Base-by-base conservation (phyloP, 2,329 filamentous ascomycete genomes). In the Colletotrichum noveboracense region DNA sequence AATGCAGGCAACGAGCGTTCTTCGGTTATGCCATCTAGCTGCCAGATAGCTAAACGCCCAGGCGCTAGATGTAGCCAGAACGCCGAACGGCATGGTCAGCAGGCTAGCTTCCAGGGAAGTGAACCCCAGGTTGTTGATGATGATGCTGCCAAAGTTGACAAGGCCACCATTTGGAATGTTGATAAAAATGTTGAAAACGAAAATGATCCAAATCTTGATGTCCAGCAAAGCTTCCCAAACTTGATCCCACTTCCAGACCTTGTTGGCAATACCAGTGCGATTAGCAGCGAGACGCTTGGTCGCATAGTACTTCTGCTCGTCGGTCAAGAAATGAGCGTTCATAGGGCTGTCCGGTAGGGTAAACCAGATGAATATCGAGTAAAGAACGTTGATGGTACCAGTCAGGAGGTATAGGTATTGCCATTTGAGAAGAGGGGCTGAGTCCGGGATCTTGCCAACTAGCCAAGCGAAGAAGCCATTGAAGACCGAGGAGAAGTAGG, bases 101-200 rank as follows among this genome's bases (percentile, higher is more conserved):
- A 85, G 79, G 6, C 81, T 83, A 5, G 81, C 83, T 32, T 82
- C 79, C 60, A 86, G 80, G 0, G 84, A 82, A 0, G 81, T 82
- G 78, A 85, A 88, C 3, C 87, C 87, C 30, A 88, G 84, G 0
- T 86, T 81, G 32, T 83, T 80, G 48, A 83, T 80, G 7, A 84
- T 81, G 32, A 83, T 56, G 2, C 78, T 81, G 9, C 77, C 77
- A 69, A 92, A 92, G 77, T 87, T 89, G 77, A 90, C 88, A 1
- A 89, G 90, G n/a, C 91, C 91, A 18, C 91, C 91, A 75, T 92
- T 93, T 32, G 91, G 90, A 28, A 93, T 91, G 80, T 90, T 88
- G 4, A 86, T 88, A 3, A 89, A 81, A 3, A 92, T 76, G 18
- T 87, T 86, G 24, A 93, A 66, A 0, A 55, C 9, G 70, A 91